phyloP scores from a whole-genome alignment of 2,329 filamentous ascomycete species.

The Berkeleyomyces basicola region DNA sequence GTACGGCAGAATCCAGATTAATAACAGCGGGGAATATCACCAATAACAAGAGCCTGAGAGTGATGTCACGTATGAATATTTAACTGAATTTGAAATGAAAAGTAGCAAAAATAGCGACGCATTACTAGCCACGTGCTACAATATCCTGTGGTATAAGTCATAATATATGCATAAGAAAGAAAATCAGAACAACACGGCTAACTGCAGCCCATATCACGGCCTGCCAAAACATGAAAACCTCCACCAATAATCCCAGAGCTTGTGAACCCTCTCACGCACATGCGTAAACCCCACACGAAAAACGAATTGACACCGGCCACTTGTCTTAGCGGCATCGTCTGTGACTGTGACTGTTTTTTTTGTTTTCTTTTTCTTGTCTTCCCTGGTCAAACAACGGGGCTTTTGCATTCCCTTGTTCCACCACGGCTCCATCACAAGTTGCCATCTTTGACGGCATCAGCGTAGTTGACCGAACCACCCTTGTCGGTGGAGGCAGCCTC shows the following conservation, averaged over 20 bases:
- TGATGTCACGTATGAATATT: neutral
- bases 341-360: neutral
- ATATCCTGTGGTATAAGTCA: neutral
- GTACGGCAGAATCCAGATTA: too few species aligned
- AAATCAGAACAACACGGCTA: neutral
- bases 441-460: slow-evolving; percentile 11
- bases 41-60: neutral
- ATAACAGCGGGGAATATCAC: too few species aligned
- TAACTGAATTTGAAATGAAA: neutral
- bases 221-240: neutral
- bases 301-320: neutral
- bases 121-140: neutral
- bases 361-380: neutral
- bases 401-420: neutral
- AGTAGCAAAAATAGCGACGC: neutral
- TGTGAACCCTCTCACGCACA: neutral
- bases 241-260: neutral
- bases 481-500: slow-evolving; percentile 19
- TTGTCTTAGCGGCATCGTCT: neutral
- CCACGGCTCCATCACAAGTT: neutral
- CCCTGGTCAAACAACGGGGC: neutral
- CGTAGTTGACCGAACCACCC: slow-evolving; percentile 13
- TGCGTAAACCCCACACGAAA: neutral
- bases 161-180: neutral
- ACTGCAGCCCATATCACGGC: neutral